These are phyloP conservation scores for Cladosporium sp. DNA, from an alignment of 2,329 filamentous ascomycete genomes.

Conservation along the genomic window DNA sequence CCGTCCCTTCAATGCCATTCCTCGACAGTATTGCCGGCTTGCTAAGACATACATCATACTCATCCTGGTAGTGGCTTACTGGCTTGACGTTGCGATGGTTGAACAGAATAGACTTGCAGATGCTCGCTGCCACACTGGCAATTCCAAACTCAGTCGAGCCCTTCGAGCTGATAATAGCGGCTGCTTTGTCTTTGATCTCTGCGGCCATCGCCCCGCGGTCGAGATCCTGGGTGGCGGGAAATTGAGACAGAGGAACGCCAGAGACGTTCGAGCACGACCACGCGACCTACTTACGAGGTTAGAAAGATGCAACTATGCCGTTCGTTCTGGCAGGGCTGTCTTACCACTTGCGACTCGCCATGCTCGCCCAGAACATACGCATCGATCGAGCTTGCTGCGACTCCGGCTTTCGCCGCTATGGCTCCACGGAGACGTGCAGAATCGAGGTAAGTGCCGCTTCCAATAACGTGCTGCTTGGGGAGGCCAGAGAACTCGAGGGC, in stretches of 20 bases:
- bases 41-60: slow-evolving; percentile 53
- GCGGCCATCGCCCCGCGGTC: slow-evolving; percentile 43
- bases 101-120: slow-evolving; percentile 55
- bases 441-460: slow-evolving; percentile 57
- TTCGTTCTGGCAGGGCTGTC: too few relatives aligned
- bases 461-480: slow-evolving; percentile 53
- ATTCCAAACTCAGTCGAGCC: slow-evolving; percentile 56
- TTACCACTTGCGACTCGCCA: slow-evolving; percentile 51
- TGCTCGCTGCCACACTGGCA: slow-evolving; percentile 50
- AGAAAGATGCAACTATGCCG: not conserved
- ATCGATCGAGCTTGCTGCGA: slow-evolving; percentile 44
- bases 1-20: slow-evolving; percentile 47
- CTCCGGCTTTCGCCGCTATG: slow-evolving; percentile 43
- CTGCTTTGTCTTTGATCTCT: slow-evolving; percentile 51
- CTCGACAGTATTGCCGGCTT: slow-evolving; percentile 54
- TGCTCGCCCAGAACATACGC: slow-evolving; percentile 54
- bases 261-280: slow-evolving; percentile 50
- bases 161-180: slow-evolving; percentile 53
- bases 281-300: slow-evolving; percentile 35
- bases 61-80: slow-evolving; percentile 53
- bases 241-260: slow-evolving; percentile 43
- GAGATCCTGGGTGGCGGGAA: slow-evolving; percentile 35
- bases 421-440: slow-evolving; percentile 53
- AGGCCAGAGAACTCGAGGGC: slow-evolving; percentile 52
- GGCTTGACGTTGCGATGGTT: slow-evolving; percentile 52